Conservation (phyloP, 2,329 filamentous ascomycete species). For the Dactylellina parvicollis region DNA sequence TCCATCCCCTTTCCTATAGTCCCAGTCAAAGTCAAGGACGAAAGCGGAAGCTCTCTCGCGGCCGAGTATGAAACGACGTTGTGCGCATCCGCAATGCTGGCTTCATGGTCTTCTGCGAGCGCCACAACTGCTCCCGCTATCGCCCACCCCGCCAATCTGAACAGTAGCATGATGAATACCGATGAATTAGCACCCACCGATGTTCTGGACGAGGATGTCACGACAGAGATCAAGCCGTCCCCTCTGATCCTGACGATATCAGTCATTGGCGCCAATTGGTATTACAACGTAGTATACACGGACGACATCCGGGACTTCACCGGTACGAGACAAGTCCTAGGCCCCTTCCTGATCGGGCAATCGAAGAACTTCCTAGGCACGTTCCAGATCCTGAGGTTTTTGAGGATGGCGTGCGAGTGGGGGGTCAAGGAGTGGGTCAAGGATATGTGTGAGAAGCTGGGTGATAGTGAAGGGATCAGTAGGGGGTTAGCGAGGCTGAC, state of each 20-base stretch:
- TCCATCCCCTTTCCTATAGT: conserved; percentile 47
- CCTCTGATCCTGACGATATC: conserved; percentile 42
- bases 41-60: conserved; percentile 46
- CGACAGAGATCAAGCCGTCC: conserved; percentile 34
- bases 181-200: conserved; percentile 40
- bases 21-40: conserved; percentile 49
- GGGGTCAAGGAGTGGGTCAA: conserved; percentile 50
- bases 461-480: conserved; percentile 39
- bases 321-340: conserved; percentile 36
- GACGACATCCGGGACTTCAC: conserved; percentile 50
- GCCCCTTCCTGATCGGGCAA: conserved; percentile 45
- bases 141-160: conserved; percentile 12
- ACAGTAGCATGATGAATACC: conserved; percentile 45
- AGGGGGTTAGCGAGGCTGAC: conserved; percentile 37
- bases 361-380: conserved; percentile 42
- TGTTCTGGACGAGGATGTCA: conserved; percentile 35
- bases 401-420: conserved; percentile 53
- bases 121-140: conserved; percentile 25
- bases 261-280: conserved; percentile 52
- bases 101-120: conserved; percentile 47
- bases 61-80: conserved; percentile 51
- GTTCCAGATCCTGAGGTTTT: conserved; percentile 45
- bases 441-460: conserved; percentile 52
- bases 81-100: conserved; percentile 50
- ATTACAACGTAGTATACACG: conserved; percentile 52